These are phyloP conservation scores for Ormosia emarginata DNA, from an alignment of 306 rosid species.

Conservation along the genomic window DNA sequence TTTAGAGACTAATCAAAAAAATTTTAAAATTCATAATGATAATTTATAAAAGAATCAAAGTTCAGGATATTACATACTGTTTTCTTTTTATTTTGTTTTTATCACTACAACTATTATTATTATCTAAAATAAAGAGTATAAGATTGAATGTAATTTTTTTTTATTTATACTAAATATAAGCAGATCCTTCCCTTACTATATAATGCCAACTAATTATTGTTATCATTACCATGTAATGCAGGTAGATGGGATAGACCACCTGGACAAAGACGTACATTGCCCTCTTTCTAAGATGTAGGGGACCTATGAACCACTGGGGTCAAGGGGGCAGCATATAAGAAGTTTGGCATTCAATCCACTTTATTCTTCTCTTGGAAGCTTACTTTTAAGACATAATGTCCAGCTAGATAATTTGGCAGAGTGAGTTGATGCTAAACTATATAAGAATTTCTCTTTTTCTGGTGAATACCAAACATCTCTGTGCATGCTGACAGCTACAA, in stretches of 20 bases:
- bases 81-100: no score
- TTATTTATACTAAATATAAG: no score
- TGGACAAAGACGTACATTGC: neutral
- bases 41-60: no score
- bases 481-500: neutral
- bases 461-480: neutral
- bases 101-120: neutral
- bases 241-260: slow-evolving; percentile 13
- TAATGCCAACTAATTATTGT: slow-evolving; percentile 7
- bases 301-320: neutral
- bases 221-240: neutral
- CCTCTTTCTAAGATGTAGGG: neutral
- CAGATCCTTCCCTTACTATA: no score
- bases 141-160: no score
- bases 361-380: neutral
- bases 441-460: neutral
- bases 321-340: neutral
- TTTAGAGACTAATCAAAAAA: no score
- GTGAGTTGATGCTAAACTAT: neutral
- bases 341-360: neutral
- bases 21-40: no score
- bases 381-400: neutral
- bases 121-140: no score
- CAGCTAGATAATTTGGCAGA: neutral
- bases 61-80: no score